Evolutionary conservation across 257 asterid genomes (phyloP), one percentile per base, ranked within the genome.

Genomic region (Solanum ahanhuiri): DNA sequence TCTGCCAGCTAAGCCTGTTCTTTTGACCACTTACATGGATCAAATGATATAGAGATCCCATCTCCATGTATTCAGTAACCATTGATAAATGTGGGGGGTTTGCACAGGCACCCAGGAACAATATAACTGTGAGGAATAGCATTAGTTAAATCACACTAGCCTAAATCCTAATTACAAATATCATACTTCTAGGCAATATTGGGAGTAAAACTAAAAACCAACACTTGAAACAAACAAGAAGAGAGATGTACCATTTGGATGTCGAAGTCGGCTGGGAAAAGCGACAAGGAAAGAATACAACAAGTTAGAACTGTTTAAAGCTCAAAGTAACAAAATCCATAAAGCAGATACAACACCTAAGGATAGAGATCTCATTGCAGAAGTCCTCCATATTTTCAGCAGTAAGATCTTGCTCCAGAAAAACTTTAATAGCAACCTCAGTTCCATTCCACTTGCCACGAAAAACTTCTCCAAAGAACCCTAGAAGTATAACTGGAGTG

Each of bases 371-470:
- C 87, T 97, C 99, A 64, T 97, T 95, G 94, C 99, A 97, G 85
- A 95, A 97, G 86, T 97, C 99, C 92, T 95, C 98, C 98, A 95
- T 97, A 85, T 95, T 97, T 93, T 97, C 98, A 83, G 96, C 96
- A 88, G 97, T 97, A 87, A 97, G 97, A 88, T 97, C 99, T 92
- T 97, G 99, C 94, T 95, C 99, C 92, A 97, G 87, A 89, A 97
- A 97, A 87, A 95, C 96, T 91, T 97, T 97, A 88, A 97, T 92
- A 71, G 99, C 98, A 90, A 97, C 99, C 87, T 95, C 98, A 60
- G 98, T 94, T 69, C 99, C 99, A 90, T 97, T 95, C 99, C 99
- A 97, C 88, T 89, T 87, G 89, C 99, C 99, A 86, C 98, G 98
- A 79, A 97, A 97, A 87, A 97, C 99, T 91, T 97, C 99, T 67